Percentiles rank a stretch among this genome's conserved stretches.
Conservation (phyloP, 352 stramenopile genomes). For the Phytophthora cryptogea region DNA sequence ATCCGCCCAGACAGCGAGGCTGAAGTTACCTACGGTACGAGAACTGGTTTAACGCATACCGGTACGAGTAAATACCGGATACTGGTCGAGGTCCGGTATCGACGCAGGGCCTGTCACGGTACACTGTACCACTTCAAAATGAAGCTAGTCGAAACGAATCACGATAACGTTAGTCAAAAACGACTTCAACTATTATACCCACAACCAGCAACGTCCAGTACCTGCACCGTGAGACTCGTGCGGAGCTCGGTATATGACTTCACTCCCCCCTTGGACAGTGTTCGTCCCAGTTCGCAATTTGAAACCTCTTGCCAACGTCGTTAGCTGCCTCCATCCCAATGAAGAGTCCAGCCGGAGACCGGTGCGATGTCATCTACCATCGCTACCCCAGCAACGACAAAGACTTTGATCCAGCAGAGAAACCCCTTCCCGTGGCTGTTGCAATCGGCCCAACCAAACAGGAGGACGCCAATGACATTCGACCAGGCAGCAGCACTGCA, state of each 20-base stretch:
- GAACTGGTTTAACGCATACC: not conserved
- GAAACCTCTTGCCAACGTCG: slow-evolving; percentile 2
- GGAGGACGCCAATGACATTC: not conserved
- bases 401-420: slow-evolving; percentile 25
- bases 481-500: not conserved
- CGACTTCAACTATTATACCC: no score
- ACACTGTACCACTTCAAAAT: no score
- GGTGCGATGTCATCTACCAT: slow-evolving; percentile 34
- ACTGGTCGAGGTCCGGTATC: no score
- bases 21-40: not conserved
- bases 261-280: not conserved
- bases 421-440: slow-evolving; percentile 27
- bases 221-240: slow-evolving; percentile 17
- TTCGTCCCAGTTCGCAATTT: slow-evolving; percentile 7
- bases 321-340: not conserved
- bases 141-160: no score
- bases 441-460: slow-evolving; percentile 1
- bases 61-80: no score
- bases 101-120: no score
- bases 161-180: no score
- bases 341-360: slow-evolving; percentile 22
- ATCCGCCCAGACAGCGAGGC: not conserved
- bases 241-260: not conserved
- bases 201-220: not conserved
- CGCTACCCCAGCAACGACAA: slow-evolving; percentile 22